Evolutionary conservation across 116 monocot species (phyloP).

Genomic region (Papilionanthe hybrid): DNA sequence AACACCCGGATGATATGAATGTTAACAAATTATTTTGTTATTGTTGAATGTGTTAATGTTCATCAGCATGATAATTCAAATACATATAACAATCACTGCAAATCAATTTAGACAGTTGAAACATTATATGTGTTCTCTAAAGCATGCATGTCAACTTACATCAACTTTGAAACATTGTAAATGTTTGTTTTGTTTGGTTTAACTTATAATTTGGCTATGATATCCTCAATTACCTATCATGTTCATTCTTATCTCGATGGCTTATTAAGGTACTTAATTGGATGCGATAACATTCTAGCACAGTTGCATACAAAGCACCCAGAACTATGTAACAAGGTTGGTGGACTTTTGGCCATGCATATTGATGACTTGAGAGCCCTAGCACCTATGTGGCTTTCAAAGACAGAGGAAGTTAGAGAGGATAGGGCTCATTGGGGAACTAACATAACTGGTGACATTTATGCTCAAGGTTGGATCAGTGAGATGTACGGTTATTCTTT

Average conservation of each 20-base stretch:
- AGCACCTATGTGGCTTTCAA: slow-evolving; percentile 93
- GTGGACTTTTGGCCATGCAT: slow-evolving; percentile 92
- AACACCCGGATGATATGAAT: not conserved
- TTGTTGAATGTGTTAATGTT: not conserved
- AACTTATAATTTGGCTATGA: not conserved
- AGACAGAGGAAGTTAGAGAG: slow-evolving; percentile 93
- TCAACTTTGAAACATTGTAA: not conserved
- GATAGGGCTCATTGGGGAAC: slow-evolving; percentile 89
- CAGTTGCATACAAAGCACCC: slow-evolving; percentile 84
- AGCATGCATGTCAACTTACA: not conserved
- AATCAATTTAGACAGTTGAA: not conserved
- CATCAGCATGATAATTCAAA: not conserved
- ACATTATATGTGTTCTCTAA: not conserved
- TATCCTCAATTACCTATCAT: not conserved
- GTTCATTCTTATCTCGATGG: slow-evolving; percentile 7
- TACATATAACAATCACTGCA: not conserved
- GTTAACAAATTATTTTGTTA: not conserved
- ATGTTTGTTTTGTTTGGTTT: not conserved
- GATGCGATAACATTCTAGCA: slow-evolving; percentile 95
- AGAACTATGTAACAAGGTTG: slow-evolving; percentile 96
- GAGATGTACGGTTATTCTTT: slow-evolving; percentile 99
- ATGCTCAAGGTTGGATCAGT: slow-evolving; percentile 92
- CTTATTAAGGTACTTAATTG: slow-evolving; percentile 63
- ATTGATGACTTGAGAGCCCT: slow-evolving; percentile 86
- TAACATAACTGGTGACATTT: slow-evolving; percentile 95